A percentile compares a stretch with the other conserved stretches of the same genome.
These are phyloP conservation scores for Cordyceps cateniannulata DNA, from an alignment of 2,329 filamentous ascomycete species.

Conservation along the genomic window DNA sequence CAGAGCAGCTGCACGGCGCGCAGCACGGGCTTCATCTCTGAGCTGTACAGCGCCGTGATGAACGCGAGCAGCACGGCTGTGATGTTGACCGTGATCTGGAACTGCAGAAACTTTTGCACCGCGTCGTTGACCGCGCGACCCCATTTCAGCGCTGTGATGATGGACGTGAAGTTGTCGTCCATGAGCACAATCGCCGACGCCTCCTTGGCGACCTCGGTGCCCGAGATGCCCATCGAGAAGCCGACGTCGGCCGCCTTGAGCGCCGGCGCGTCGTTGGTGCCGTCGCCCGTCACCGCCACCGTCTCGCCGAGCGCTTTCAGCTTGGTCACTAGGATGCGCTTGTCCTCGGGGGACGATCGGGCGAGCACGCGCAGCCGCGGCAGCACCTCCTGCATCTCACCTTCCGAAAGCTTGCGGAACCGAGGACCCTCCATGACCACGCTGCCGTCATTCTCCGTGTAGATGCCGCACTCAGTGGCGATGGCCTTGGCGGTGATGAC, in stretches of 20 bases:
- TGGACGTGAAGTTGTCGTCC: conserved; percentile 53
- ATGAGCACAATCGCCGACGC: conserved; percentile 56
- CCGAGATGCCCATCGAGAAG: conserved; percentile 56
- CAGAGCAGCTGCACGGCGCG: conserved; percentile 55
- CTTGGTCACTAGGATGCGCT: conserved; percentile 54
- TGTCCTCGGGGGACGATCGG: conserved; percentile 61
- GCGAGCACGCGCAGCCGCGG: conserved; percentile 57
- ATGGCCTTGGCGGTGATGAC: conserved; percentile 63
- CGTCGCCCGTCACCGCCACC: conserved; percentile 54
- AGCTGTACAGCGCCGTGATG: conserved; percentile 48
- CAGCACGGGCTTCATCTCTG: conserved; percentile 46
- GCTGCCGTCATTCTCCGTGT: conserved; percentile 42
- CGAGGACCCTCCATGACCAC: conserved; percentile 63
- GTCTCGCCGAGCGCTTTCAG: conserved; percentile 57
- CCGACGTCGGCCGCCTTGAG: conserved; percentile 56
- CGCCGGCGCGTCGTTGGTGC: conserved; percentile 55
- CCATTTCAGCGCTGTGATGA: conserved; percentile 57
- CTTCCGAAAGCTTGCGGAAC: conserved; percentile 55
- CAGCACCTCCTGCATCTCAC: conserved; percentile 52
- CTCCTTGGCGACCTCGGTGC: conserved; percentile 57
- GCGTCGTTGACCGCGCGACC: conserved; percentile 57
- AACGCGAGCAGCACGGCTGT: conserved; percentile 55
- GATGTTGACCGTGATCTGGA: conserved; percentile 58
- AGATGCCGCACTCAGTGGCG: conserved; percentile 65
- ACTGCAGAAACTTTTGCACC: conserved; percentile 59